phyloP scores from a whole-genome alignment of 768 basidiomycete genomes.

The Leccinellum luteum region DNA sequence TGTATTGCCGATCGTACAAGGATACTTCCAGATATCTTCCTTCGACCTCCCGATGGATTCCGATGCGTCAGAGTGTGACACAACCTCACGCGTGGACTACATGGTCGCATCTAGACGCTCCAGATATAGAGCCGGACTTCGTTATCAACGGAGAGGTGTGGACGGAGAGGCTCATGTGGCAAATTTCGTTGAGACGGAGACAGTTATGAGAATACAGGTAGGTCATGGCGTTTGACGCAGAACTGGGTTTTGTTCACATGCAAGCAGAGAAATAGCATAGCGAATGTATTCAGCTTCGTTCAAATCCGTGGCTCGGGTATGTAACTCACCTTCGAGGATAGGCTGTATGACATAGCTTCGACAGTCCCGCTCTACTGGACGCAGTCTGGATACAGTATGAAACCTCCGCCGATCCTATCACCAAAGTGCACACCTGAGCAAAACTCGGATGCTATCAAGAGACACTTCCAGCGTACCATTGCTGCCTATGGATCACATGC shows the following conservation, averaged over 20 bases:
- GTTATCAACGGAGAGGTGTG: constrained; percentile 93
- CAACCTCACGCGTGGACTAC: constrained; percentile 60
- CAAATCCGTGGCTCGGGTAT: constrained; percentile 90
- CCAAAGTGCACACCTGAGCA: constrained; percentile 72
- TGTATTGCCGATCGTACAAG: constrained; percentile 90
- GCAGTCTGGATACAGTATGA: constrained; percentile 81
- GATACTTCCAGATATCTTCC: constrained; percentile 76
- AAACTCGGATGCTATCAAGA: constrained; percentile 63
- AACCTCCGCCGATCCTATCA: constrained; percentile 80
- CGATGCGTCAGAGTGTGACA: constrained; percentile 34
- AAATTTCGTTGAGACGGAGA: constrained; percentile 96
- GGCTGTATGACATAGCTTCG: constrained; percentile 5
- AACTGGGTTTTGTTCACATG: background rate
- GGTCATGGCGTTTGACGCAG: constrained; percentile 11
- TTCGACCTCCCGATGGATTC: constrained; percentile 56
- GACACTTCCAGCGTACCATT: constrained; percentile 69
- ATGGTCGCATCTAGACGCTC: constrained; percentile 83
- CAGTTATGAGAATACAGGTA: constrained; percentile 80
- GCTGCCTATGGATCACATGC: constrained; percentile 79
- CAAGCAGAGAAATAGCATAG: constrained; percentile 63
- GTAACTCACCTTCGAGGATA: background rate
- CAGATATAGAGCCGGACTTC: constrained; percentile 83
- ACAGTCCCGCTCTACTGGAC: constrained; percentile 92
- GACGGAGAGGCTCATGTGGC: constrained; percentile 93
- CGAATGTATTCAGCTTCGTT: constrained; percentile 84